Evolutionary conservation across 106 monocot species (phyloP).

Genomic region (Acanthochlamys bracteata): DNA sequence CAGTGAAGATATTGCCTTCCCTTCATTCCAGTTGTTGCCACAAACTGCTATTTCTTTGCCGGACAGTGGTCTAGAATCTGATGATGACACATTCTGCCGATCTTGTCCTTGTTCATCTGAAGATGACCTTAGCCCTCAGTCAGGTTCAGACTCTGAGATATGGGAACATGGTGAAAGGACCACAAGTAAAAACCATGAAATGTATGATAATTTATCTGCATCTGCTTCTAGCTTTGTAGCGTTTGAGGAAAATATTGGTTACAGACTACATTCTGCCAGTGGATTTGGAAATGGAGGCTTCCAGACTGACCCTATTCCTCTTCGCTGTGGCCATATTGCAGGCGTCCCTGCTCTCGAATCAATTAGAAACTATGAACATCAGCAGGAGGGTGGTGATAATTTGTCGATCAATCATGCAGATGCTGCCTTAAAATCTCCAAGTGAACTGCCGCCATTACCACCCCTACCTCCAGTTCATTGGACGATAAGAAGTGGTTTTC

Average conservation of each 20-base stretch:
- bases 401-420: conserved; percentile 7
- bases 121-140: conserved; percentile 39
- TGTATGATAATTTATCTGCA: conserved; percentile 27
- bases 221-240: conserved; percentile 28
- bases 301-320: conserved; percentile 15
- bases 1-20: conserved; percentile 47
- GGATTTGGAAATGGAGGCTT: conserved; percentile 12
- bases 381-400: conserved; percentile 9
- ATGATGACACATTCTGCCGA: conserved; percentile 85
- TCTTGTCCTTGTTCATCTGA: conserved; percentile 73
- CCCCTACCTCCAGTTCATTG: conserved; percentile 87
- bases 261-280: conserved; percentile 10
- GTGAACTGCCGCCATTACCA: conserved; percentile 56
- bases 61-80: conserved; percentile 61
- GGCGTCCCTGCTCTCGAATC: conserved; percentile 41
- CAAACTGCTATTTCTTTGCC: conserved; percentile 16
- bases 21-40: conserved; percentile 70
- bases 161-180: conserved; percentile 57
- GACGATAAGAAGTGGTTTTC: conserved; percentile 35
- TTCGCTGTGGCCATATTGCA: conserved; percentile 16
- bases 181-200: conserved; percentile 17
- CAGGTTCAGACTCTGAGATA: conserved; percentile 66
- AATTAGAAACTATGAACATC: conserved; percentile 9
- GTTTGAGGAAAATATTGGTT: conserved; percentile 25
- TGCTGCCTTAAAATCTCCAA: conserved; percentile 14